Conservation (phyloP, 1,139 yeast genomes). For the Sugiyamaella castrensis region DNA sequence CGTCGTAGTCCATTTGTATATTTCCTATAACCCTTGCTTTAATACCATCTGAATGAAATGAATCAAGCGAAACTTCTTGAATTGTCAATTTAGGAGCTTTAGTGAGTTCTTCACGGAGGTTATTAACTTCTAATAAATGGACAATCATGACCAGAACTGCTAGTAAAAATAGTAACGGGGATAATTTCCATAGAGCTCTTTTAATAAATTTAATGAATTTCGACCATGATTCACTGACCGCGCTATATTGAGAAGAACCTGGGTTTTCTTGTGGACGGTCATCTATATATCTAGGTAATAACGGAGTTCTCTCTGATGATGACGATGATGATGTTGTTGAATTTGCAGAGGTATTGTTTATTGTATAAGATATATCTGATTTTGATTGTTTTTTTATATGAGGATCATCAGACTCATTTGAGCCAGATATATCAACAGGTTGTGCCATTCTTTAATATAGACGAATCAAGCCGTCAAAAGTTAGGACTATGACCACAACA, state of each 20-base stretch:
- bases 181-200: neutral
- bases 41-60: conserved; percentile 21
- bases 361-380: too few relatives aligned
- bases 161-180: neutral
- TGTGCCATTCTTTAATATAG: too few relatives aligned
- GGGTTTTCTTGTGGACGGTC: neutral
- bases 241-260: neutral
- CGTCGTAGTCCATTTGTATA: conserved; percentile 20
- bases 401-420: too few relatives aligned
- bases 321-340: too few relatives aligned
- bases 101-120: conserved; percentile 24
- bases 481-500: too few relatives aligned
- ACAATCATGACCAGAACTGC: conserved; percentile 3
- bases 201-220: neutral
- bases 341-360: too few relatives aligned
- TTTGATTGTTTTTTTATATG: too few relatives aligned
- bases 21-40: conserved; percentile 21
- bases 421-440: too few relatives aligned
- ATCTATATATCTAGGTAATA: conserved; percentile 5
- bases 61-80: conserved; percentile 17
- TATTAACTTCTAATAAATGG: conserved; percentile 14
- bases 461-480: too few relatives aligned
- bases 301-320: conserved; percentile 1
- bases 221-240: neutral
- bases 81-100: conserved; percentile 21